These are phyloP conservation scores for Saksenaea oblongispora DNA, from an alignment of 371 early-diverging fungal genomes.

Conservation along the genomic window DNA sequence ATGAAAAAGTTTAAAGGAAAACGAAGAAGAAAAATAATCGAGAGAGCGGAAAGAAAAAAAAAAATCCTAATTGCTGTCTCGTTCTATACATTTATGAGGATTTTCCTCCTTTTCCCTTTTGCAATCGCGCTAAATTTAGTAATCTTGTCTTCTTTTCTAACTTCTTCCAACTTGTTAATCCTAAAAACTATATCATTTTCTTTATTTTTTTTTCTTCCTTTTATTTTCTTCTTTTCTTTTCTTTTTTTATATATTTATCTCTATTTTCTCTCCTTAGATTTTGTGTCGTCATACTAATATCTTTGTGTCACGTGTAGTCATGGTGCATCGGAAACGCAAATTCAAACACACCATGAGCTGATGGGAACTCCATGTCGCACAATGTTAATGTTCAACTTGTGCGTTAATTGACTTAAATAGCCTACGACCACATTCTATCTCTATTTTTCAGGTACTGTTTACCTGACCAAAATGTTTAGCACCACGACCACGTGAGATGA, in stretches of 20 bases:
- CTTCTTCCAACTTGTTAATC: background rate
- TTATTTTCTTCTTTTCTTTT: background rate
- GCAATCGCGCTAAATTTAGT: constrained; percentile 13
- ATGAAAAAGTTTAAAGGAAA: background rate
- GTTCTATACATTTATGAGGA: constrained; percentile 6
- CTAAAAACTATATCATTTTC: background rate
- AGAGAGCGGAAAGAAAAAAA: constrained; percentile 6
- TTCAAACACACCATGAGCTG: constrained; percentile 1
- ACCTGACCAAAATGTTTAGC: background rate
- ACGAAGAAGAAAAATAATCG: constrained; percentile 6
- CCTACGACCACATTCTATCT: background rate
- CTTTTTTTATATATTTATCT: background rate
- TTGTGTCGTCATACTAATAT: background rate
- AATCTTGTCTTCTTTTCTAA: background rate
- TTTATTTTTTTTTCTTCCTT: background rate
- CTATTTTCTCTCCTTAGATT: background rate
- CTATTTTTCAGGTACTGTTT: background rate
- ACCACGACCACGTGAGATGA: background rate
- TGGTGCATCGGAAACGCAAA: background rate
- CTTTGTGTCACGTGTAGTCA: background rate
- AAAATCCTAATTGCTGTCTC: constrained; percentile 5
- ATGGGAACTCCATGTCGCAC: background rate
- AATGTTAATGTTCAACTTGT: background rate
- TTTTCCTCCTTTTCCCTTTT: constrained; percentile 12
- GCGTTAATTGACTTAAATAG: background rate